These are phyloP conservation scores for Ascocoryne sarcoides DNA, from an alignment of 2,329 filamentous ascomycete genomes.

Conservation along the genomic window DNA sequence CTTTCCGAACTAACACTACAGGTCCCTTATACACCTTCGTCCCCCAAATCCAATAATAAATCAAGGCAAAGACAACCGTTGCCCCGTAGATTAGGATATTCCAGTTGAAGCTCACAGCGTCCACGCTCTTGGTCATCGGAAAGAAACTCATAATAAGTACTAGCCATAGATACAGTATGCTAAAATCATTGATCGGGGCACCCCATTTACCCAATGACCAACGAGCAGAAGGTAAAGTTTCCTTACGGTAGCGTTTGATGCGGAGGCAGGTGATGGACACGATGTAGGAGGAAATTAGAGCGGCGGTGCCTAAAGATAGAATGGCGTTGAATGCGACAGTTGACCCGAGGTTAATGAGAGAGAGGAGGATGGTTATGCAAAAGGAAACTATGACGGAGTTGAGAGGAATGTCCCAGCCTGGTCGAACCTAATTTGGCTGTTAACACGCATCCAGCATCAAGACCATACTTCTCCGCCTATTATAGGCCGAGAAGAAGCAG, in stretches of 20 bases:
- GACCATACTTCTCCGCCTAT: neutral
- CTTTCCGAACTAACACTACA: conserved; percentile 8
- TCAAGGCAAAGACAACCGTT: conserved; percentile 9
- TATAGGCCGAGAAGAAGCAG: neutral
- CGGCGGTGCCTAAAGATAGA: neutral
- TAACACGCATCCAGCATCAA: no score
- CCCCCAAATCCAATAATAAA: conserved; percentile 27
- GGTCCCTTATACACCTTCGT: conserved; percentile 25
- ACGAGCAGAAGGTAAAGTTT: neutral
- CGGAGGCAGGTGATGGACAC: neutral
- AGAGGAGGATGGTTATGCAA: conserved; percentile 10
- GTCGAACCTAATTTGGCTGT: conserved; percentile 23
- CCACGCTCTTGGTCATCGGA: conserved; percentile 31
- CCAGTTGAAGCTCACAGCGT: conserved; percentile 38
- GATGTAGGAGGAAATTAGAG: conserved; percentile 15
- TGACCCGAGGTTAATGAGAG: conserved; percentile 29
- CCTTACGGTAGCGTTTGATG: neutral
- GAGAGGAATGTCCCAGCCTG: conserved; percentile 32
- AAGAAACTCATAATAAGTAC: conserved; percentile 41
- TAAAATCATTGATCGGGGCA: conserved; percentile 29
- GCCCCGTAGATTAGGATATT: conserved; percentile 13
- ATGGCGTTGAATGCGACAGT: neutral
- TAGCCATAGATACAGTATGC: conserved; percentile 34
- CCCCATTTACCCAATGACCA: conserved; percentile 1
- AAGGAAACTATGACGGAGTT: conserved; percentile 24